A percentile compares a stretch with the other conserved stretches of the same genome.
Conservation (phyloP, 2,329 filamentous ascomycete species). For the Fusarium sororula region DNA sequence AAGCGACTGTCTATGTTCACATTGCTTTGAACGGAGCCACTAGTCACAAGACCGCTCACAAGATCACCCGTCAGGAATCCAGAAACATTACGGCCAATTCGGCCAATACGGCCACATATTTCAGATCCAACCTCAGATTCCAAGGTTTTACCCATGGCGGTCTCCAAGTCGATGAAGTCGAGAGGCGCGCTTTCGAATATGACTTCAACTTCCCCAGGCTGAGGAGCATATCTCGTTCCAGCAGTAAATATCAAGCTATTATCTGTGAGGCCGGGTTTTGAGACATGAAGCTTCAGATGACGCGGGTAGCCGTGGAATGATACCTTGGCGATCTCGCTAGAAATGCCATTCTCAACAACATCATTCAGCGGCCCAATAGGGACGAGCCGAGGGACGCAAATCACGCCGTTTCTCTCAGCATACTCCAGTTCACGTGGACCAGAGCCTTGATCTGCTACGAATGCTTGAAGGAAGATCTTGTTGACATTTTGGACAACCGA, state of each 20-base stretch:
- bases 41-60: slow-evolving; percentile 52
- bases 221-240: slow-evolving; percentile 31
- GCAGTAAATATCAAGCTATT: slow-evolving; percentile 41
- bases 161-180: slow-evolving; percentile 50
- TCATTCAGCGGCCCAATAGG: slow-evolving; percentile 53
- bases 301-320: slow-evolving; percentile 32
- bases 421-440: slow-evolving; percentile 54
- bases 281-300: slow-evolving; percentile 39
- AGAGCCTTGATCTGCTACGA: slow-evolving; percentile 21
- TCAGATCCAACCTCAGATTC: slow-evolving; percentile 53
- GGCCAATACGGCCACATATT: slow-evolving; percentile 49
- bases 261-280: slow-evolving; percentile 40
- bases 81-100: slow-evolving; percentile 46
- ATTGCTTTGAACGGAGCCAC: slow-evolving; percentile 49
- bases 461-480: slow-evolving; percentile 38
- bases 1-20: slow-evolving; percentile 49
- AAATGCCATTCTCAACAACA: slow-evolving; percentile 51
- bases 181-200: slow-evolving; percentile 49
- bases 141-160: slow-evolving; percentile 44
- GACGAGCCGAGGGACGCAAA: slow-evolving; percentile 57
- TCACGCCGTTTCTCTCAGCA: slow-evolving; percentile 47
- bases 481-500: slow-evolving; percentile 32
- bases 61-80: slow-evolving; percentile 49
- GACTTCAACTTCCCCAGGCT: slow-evolving; percentile 52
- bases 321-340: slow-evolving; percentile 1